Evolutionary conservation across 345 rosid genomes (phyloP).

Genomic region (Acer saccharum): DNA sequence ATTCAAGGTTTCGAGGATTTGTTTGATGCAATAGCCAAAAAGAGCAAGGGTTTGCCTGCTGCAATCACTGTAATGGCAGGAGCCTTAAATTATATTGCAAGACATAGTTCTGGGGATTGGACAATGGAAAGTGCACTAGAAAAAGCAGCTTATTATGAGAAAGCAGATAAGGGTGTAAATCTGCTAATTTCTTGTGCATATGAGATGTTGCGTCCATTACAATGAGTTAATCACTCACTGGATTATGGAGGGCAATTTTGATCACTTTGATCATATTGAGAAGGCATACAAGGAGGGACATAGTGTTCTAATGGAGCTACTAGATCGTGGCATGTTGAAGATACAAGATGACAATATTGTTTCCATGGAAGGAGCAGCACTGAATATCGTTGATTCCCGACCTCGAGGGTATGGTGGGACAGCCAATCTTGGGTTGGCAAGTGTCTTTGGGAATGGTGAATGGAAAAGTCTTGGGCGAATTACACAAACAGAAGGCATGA

Average conservation of each 20-base stretch:
- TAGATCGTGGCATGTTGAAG: slow-evolving; percentile 43
- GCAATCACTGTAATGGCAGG: slow-evolving; percentile 38
- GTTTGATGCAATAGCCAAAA: background rate
- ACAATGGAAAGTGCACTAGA: background rate
- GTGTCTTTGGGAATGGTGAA: slow-evolving; percentile 20
- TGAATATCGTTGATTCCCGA: slow-evolving; percentile 30
- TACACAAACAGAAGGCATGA: slow-evolving; percentile 47
- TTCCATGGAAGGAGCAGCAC: slow-evolving; percentile 40
- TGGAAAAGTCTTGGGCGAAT: slow-evolving; percentile 35
- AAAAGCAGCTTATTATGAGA: background rate
- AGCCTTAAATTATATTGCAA: slow-evolving; percentile 24
- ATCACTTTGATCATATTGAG: slow-evolving; percentile 34
- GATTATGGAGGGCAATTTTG: slow-evolving; percentile 69
- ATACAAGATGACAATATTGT: slow-evolving; percentile 45
- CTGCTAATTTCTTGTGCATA: slow-evolving; percentile 29
- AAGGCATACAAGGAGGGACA: slow-evolving; percentile 52
- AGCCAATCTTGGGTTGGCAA: slow-evolving; percentile 37
- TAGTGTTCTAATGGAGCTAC: slow-evolving; percentile 48
- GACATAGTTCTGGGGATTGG: too few relatives aligned
- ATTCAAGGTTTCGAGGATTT: background rate
- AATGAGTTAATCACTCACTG: slow-evolving; percentile 57
- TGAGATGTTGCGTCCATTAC: slow-evolving; percentile 37
- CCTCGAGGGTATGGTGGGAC: background rate
- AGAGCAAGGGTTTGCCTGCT: slow-evolving; percentile 31
- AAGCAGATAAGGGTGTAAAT: background rate